Base-by-base conservation (phyloP, 306 rosid genomes). In the Hippophae gyantsensis region DNA sequence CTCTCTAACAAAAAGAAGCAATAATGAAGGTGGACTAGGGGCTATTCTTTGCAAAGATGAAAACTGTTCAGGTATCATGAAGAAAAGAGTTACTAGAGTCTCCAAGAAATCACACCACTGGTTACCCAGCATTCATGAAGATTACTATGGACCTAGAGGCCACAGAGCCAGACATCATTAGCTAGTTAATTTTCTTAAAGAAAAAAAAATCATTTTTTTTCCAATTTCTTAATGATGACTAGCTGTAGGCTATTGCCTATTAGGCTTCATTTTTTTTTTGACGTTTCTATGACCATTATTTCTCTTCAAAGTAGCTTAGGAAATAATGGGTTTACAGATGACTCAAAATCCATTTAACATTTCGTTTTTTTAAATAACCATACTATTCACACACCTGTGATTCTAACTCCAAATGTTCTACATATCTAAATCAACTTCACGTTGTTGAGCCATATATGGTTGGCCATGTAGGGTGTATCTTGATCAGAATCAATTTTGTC, bases 111-210 rank as follows among this genome's bases (percentile, higher is more conserved):
- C 89, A 69, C 60, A 76, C 69, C 63, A 83, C 58, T 72, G 73
- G 66, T 76, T 76, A 58, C 82, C 89, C 69, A 57, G 61, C 69
- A 64, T 86, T 78, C 86, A 86, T 66, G 94, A 82, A 82, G 94
- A 86, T 80, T 82, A 86, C 64, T 82, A 62, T 62, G 84, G 86
- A 73, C 89, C 86, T 83, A 80, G 83, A 69, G 67, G 67, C 6
- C 89, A 82, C 66, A 76, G 67, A 77, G 57, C 84, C 71, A 77
- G 64, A 56, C 89, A 85, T 68, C 79, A 85, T 60, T 85, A 77
- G 76, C 50, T 59, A 58, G 46, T 5, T 59, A 58, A 40, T 5
- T 52, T 10, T 11, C 38, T 32, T 2, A 32, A 32, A 32, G 38
- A 27, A 2, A 32, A 32, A 2, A 32, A 32, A 32, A 32, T 32